These are phyloP conservation scores for Stephania cephalantha DNA, from an alignment of 164 flowering plant species.

Conservation along the genomic window DNA sequence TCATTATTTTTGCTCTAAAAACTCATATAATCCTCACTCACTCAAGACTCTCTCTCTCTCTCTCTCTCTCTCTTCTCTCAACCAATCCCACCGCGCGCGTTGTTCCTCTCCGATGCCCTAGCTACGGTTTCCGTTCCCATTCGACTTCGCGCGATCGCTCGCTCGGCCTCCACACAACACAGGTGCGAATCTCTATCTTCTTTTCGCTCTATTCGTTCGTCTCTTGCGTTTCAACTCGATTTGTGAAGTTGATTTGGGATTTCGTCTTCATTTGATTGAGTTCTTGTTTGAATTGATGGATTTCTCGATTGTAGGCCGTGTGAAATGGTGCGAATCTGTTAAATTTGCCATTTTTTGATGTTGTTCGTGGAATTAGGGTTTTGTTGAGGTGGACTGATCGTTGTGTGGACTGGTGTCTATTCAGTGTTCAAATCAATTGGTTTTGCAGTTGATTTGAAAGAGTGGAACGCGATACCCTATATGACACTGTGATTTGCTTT, in stretches of 20 bases:
- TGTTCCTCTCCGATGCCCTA: not conserved
- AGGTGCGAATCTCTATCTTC: constrained; percentile 1
- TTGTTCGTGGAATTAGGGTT: constrained; percentile 3
- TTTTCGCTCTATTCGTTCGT: not conserved
- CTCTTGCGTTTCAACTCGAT: not conserved
- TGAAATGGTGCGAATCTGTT: not conserved
- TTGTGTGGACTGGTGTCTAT: not conserved
- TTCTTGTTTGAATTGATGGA: no score
- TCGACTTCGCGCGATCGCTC: not conserved
- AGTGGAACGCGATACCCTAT: not conserved
- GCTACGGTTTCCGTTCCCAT: constrained; percentile 1
- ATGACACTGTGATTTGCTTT: not conserved
- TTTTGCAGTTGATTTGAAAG: not conserved
- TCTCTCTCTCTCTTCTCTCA: no score
- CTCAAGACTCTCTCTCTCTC: not conserved
- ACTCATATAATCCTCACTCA: not conserved
- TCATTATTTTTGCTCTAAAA: constrained; percentile 1
- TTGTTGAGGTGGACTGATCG: not conserved
- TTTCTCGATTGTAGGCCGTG: not conserved
- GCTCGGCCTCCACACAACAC: not conserved
- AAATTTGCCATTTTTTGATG: not conserved
- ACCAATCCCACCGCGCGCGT: not conserved
- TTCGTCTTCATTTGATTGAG: not conserved
- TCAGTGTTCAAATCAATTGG: not conserved
- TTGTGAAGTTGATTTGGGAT: not conserved